Evolutionary conservation across 169 alveolate species (phyloP).

Genomic region (Plasmodium reichenowi): DNA sequence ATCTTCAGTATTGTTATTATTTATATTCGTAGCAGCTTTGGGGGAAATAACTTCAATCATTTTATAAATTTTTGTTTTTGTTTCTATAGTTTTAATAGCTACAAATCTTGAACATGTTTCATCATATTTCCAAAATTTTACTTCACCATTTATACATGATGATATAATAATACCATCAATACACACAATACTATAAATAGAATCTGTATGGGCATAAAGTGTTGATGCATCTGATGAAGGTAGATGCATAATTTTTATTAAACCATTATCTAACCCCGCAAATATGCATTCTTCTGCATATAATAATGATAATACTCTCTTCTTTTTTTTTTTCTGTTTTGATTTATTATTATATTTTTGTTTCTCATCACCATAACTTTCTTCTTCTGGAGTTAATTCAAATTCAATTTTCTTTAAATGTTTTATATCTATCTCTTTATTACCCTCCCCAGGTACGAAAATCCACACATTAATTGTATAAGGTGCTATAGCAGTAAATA

Average conservation of each 20-base stretch:
- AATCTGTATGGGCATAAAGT: conserved; percentile 71
- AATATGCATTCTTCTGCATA: conserved; percentile 78
- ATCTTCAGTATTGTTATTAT: conserved; percentile 32
- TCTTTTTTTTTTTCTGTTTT: conserved; percentile 26
- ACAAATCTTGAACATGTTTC: conserved; percentile 62
- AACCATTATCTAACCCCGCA: conserved; percentile 75
- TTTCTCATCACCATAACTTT: conserved; percentile 53
- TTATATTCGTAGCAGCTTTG: conserved; percentile 10
- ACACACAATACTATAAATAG: conserved; percentile 70
- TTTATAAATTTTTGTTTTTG: conserved; percentile 72
- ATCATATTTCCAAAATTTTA: conserved; percentile 76
- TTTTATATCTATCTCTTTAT: conserved; percentile 70
- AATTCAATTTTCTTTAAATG: conserved; percentile 74
- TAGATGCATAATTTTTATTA: conserved; percentile 67
- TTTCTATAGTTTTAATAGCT: conserved; percentile 57
- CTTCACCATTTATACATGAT: conserved; percentile 66
- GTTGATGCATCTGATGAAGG: conserved; percentile 77
- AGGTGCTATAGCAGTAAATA: conserved; percentile 63
- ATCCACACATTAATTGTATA: conserved; percentile 76
- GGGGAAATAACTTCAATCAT: conserved; percentile 67
- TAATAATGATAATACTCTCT: conserved; percentile 57
- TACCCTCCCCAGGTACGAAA: conserved; percentile 76
- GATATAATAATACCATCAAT: conserved; percentile 75
- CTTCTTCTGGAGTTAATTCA: conserved; percentile 72
- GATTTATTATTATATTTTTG: conserved; percentile 38